These are phyloP conservation scores for Ottelia alismoides DNA, from an alignment of 106 monocot species.

Conservation along the genomic window DNA sequence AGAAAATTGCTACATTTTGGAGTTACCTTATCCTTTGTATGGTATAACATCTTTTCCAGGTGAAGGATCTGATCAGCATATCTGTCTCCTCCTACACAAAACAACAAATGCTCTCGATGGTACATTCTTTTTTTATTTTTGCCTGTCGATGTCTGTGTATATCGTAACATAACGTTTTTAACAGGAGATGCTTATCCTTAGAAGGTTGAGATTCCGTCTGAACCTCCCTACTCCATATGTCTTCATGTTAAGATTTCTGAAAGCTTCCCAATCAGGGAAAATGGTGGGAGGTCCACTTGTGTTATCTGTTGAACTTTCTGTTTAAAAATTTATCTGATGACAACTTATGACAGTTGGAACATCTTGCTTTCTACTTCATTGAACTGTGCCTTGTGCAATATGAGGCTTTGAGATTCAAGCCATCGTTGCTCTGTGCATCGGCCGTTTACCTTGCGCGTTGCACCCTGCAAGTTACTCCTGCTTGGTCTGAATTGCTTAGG, in stretches of 20 bases:
- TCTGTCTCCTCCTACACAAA: constrained; percentile 15
- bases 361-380: constrained; percentile 39
- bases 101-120: constrained; percentile 42
- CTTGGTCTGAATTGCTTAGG: constrained; percentile 16
- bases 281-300: too few species aligned
- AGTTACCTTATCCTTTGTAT: background rate
- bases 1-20: background rate
- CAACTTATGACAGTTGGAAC: constrained; percentile 32
- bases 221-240: background rate
- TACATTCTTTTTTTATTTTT: constrained; percentile 6
- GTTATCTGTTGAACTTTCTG: background rate
- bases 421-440: constrained; percentile 23
- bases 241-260: too few species aligned
- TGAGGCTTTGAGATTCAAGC: constrained; percentile 5
- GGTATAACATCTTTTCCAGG: background rate
- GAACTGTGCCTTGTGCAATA: constrained; percentile 11
- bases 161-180: too few species aligned
- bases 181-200: too few species aligned
- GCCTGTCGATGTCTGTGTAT: too few species aligned
- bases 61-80: too few species aligned
- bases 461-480: too few species aligned
- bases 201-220: too few species aligned
- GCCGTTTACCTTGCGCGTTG: too few species aligned
- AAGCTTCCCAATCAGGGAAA: too few species aligned
- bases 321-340: too few species aligned